Percentiles rank a stretch among this genome's conserved stretches.
These are phyloP conservation scores for Tranzscheliella williamsii DNA, from an alignment of 1,284 basidiomycete genomes.

Conservation along the genomic window DNA sequence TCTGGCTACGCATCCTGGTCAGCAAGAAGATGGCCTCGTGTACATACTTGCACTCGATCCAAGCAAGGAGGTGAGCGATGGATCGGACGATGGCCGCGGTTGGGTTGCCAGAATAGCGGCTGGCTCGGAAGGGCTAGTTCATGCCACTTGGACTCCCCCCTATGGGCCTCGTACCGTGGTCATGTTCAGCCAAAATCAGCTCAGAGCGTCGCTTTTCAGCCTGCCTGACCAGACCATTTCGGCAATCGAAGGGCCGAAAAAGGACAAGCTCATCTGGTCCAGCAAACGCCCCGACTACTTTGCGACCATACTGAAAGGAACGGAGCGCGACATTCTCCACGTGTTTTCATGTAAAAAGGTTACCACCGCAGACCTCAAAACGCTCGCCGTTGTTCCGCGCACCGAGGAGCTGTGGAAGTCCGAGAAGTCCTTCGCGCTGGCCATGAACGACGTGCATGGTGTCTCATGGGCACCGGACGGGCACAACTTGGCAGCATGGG, in stretches of 20 bases:
- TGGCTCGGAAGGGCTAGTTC: constrained; percentile 40
- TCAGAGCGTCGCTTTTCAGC: constrained; percentile 33
- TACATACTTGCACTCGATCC: constrained; percentile 51
- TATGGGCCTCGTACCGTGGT: constrained; percentile 36
- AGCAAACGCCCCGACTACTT: constrained; percentile 25
- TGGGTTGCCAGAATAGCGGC: constrained; percentile 50
- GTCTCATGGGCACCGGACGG: constrained; percentile 80
- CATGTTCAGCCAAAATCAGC: constrained; percentile 38
- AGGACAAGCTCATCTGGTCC: constrained; percentile 25
- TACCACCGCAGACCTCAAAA: constrained; percentile 8
- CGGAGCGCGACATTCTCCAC: constrained; percentile 23
- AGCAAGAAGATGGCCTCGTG: constrained; percentile 34
- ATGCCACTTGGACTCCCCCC: constrained; percentile 42
- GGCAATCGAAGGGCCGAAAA: constrained; percentile 36
- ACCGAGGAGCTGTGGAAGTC: constrained; percentile 27
- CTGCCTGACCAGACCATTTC: constrained; percentile 39
- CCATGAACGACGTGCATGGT: constrained; percentile 74
- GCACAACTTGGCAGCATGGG: constrained; percentile 78
- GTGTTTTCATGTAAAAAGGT: constrained; percentile 20
- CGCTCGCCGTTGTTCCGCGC: constrained; percentile 12
- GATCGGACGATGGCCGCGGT: constrained; percentile 43
- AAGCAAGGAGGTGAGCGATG: constrained; percentile 46
- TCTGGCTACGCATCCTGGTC: constrained; percentile 20
- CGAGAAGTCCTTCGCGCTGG: constrained; percentile 76
- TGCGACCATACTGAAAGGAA: constrained; percentile 27